Conservation (phyloP, 2,329 filamentous ascomycete species). For the Phoma sp. region DNA sequence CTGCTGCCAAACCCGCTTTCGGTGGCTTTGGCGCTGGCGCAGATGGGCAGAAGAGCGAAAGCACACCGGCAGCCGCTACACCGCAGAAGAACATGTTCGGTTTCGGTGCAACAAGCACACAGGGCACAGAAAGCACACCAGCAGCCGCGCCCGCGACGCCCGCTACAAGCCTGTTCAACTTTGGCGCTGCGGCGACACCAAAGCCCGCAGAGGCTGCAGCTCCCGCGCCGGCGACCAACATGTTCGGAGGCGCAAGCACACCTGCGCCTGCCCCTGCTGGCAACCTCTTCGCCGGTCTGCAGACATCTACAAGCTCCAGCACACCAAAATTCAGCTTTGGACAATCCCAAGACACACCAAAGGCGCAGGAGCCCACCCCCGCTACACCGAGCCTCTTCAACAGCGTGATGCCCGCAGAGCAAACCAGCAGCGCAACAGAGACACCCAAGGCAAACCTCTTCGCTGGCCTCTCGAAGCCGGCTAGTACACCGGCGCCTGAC, state of each 20-base stretch:
- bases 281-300: slow-evolving; percentile 27
- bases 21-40: slow-evolving; percentile 25
- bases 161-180: slow-evolving; percentile 24
- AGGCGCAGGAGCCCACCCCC: background rate
- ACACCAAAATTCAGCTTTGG: slow-evolving; percentile 19
- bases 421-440: slow-evolving; percentile 18
- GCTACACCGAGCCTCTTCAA: slow-evolving; percentile 23
- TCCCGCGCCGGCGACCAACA: slow-evolving; percentile 19
- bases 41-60: slow-evolving; percentile 21
- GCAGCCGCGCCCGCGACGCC: slow-evolving; percentile 17
- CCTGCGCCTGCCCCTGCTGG: slow-evolving; percentile 10
- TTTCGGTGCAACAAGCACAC: slow-evolving; percentile 20
- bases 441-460: slow-evolving; percentile 29
- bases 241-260: slow-evolving; percentile 22
- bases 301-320: slow-evolving; percentile 14
- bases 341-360: background rate
- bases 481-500: slow-evolving; percentile 14
- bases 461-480: slow-evolving; percentile 24
- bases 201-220: slow-evolving; percentile 20
- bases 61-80: slow-evolving; percentile 7
- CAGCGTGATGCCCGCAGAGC: slow-evolving; percentile 22
- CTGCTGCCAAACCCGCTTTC: slow-evolving; percentile 22
- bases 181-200: slow-evolving; percentile 20
- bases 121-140: slow-evolving; percentile 16
- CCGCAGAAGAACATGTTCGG: slow-evolving; percentile 23